Conservation (phyloP, 2,329 filamentous ascomycete species). For the Aspergillus terreus region DNA sequence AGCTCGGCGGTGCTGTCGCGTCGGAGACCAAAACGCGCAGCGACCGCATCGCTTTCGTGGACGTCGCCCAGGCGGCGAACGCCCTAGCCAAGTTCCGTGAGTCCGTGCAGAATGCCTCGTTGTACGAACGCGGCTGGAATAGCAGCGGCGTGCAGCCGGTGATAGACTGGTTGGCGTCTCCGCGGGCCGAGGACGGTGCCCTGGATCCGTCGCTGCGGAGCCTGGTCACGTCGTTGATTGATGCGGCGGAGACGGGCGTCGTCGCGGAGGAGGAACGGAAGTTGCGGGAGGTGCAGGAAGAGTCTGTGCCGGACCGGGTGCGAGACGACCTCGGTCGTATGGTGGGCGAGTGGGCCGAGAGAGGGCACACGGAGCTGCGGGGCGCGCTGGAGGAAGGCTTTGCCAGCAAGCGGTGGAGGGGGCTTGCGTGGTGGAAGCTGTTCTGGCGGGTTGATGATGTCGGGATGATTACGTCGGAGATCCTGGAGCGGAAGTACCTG, state of each 20-base stretch:
- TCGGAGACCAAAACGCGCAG: conserved; percentile 11
- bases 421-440: conserved; percentile 88
- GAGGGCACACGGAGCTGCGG: conserved; percentile 78
- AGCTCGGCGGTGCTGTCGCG: conserved; percentile 46
- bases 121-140: conserved; percentile 72
- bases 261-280: conserved; percentile 25
- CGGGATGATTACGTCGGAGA: conserved; percentile 73
- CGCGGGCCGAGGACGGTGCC: conserved; percentile 34
- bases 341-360: conserved; percentile 71
- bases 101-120: conserved; percentile 64
- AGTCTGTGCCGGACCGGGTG: conserved; percentile 40
- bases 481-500: conserved; percentile 74
- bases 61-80: conserved; percentile 59
- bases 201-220: conserved; percentile 65
- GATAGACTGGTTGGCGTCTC: conserved; percentile 58
- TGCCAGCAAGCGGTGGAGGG: conserved; percentile 69
- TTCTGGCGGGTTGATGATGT: conserved; percentile 95
- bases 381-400: conserved; percentile 76
- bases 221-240: conserved; percentile 65
- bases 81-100: conserved; percentile 66
- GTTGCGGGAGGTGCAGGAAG: conserved; percentile 25
- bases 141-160: conserved; percentile 65
- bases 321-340: conserved; percentile 53
- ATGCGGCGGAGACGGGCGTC: conserved; percentile 34
- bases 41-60: conserved; percentile 51